Evolutionary conservation across 306 rosid species (phyloP).

Genomic region (Cucurbita maxima): DNA sequence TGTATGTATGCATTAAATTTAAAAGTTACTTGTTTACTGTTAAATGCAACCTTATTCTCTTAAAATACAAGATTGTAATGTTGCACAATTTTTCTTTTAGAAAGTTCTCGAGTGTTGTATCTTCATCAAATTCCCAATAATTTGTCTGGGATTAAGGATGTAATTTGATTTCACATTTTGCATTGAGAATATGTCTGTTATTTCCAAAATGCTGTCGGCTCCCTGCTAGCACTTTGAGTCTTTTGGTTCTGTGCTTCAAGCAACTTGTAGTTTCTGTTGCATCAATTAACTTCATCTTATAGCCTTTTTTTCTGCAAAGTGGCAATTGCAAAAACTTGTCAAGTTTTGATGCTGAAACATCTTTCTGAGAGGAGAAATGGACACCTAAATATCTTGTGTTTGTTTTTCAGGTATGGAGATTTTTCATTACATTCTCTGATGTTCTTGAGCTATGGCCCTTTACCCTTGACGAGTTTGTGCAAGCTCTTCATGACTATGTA

Average conservation of each 20-base stretch:
- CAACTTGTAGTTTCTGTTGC: neutral
- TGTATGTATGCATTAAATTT: neutral
- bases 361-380: neutral
- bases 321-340: neutral
- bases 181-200: neutral
- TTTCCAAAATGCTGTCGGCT: neutral
- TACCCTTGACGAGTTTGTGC: conserved; percentile 90
- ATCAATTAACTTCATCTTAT: neutral
- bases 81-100: neutral
- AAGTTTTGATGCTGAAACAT: conserved; percentile 2
- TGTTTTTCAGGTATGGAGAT: conserved; percentile 81
- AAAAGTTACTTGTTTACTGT: neutral
- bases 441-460: conserved; percentile 93
- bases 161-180: neutral
- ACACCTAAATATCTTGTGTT: neutral
- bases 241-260: neutral
- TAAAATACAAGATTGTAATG: neutral
- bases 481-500: conserved; percentile 92
- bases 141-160: neutral
- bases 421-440: conserved; percentile 86
- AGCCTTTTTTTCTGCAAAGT: neutral
- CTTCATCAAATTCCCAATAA: neutral
- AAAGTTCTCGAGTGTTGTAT: neutral
- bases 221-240: neutral
- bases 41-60: neutral